Conservation (phyloP, 2,329 filamentous ascomycete genomes). For the Orbilia quercus region DNA sequence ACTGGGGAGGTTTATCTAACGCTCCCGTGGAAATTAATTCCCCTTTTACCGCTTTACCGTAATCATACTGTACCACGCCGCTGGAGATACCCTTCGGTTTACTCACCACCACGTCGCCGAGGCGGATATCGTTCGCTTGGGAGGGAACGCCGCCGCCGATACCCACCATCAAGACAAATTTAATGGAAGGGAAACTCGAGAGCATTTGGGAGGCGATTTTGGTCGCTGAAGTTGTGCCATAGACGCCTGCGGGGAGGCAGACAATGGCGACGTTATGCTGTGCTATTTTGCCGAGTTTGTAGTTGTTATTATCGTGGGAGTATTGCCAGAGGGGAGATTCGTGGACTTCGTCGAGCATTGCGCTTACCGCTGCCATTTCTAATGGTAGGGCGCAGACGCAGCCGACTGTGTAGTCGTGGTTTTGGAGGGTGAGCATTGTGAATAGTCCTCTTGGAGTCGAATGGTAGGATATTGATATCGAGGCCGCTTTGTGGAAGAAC, state of each 20-base stretch:
- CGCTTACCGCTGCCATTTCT: conserved; percentile 60
- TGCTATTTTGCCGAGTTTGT: conserved; percentile 59
- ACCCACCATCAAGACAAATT: conserved; percentile 59
- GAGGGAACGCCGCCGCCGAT: conserved; percentile 60
- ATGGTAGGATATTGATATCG: background rate
- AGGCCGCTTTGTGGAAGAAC: too few relatives aligned
- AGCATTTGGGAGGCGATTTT: conserved; percentile 55
- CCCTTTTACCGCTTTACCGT: conserved; percentile 34
- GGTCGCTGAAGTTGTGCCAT: conserved; percentile 57
- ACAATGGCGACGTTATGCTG: conserved; percentile 60
- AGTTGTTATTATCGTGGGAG: conserved; percentile 58
- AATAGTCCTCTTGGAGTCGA: background rate
- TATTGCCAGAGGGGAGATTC: conserved; percentile 38
- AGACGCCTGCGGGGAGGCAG: conserved; percentile 55
- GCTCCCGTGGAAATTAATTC: conserved; percentile 13
- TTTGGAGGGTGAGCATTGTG: conserved; percentile 11
- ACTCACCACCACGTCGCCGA: conserved; percentile 56
- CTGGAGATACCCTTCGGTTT: conserved; percentile 25
- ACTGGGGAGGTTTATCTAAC: conserved; percentile 27
- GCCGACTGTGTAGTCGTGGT: conserved; percentile 60
- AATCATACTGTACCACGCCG: conserved; percentile 45
- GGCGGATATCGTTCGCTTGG: conserved; percentile 58
- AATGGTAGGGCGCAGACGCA: conserved; percentile 61
- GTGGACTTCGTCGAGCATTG: conserved; percentile 61
- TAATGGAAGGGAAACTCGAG: conserved; percentile 53